phyloP scores from a whole-genome alignment of 257 asterid species.

The Solanum appendiculatum region DNA sequence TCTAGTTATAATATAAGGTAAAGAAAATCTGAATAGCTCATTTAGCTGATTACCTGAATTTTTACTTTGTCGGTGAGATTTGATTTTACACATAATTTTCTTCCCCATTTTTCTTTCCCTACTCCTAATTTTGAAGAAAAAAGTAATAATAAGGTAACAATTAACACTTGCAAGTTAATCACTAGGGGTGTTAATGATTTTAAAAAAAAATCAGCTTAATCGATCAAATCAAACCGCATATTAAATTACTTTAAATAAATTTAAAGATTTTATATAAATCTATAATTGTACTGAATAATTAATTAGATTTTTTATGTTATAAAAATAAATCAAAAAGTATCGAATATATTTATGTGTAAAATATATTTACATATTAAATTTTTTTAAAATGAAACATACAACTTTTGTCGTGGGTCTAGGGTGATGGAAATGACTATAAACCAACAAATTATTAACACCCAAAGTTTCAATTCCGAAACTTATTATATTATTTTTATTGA shows the following conservation, averaged over 20 bases:
- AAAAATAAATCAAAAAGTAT: not conserved
- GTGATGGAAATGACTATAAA: not conserved
- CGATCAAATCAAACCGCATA: not conserved
- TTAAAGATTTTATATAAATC: not conserved
- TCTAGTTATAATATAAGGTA: not conserved
- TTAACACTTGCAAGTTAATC: not conserved
- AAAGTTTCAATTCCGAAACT: not conserved
- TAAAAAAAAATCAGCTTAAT: not conserved
- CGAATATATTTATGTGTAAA: not conserved
- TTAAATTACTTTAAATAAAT: not conserved
- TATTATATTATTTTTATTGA: not conserved
- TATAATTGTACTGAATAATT: too few relatives aligned
- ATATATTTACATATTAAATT: not conserved
- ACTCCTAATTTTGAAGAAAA: not conserved
- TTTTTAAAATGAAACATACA: not conserved
- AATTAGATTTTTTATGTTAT: not conserved
- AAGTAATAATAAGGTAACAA: not conserved
- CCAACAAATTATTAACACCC: not conserved
- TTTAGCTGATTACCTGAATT: not conserved
- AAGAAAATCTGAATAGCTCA: too few relatives aligned
- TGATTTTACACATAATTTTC: not conserved
- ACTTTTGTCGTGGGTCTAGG: not conserved
- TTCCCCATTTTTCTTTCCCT: not conserved
- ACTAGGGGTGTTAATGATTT: not conserved
- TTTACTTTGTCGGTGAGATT: not conserved